These are phyloP conservation scores for Aspergillus piperis DNA, from an alignment of 2,329 filamentous ascomycete species.

Conservation along the genomic window DNA sequence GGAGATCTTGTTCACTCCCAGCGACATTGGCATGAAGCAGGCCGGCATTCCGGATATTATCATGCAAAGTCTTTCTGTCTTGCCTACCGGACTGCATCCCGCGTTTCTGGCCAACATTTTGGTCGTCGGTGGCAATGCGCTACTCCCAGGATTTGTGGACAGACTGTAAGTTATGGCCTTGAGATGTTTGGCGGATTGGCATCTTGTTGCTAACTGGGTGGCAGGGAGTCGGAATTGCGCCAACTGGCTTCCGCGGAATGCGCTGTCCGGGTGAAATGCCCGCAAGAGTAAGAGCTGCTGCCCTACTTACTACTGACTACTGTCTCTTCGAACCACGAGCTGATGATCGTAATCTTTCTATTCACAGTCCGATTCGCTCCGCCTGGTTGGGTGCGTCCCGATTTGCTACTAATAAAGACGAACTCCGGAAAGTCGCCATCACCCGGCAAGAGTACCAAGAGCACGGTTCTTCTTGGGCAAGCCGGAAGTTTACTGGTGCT, in stretches of 20 bases:
- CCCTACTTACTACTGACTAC: neutral
- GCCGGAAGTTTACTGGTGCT: conserved; percentile 64
- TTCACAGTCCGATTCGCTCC: conserved; percentile 65
- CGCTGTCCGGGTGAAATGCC: conserved; percentile 69
- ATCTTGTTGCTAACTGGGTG: conserved; percentile 21
- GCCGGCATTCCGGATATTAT: conserved; percentile 81
- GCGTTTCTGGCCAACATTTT: conserved; percentile 83
- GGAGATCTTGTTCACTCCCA: conserved; percentile 83
- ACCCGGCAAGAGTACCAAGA: conserved; percentile 91
- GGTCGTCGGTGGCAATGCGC: conserved; percentile 81
- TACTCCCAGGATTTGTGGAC: conserved; percentile 78
- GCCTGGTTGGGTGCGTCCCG: conserved; percentile 85
- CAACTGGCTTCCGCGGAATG: conserved; percentile 74
- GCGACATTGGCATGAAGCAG: conserved; percentile 81
- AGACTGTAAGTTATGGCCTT: conserved; percentile 58
- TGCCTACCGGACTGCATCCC: conserved; percentile 83
- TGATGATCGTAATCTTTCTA: conserved; percentile 9
- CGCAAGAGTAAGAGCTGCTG: conserved; percentile 56
- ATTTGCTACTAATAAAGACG: conserved; percentile 68
- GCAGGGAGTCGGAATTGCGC: conserved; percentile 66
- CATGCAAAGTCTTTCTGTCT: conserved; percentile 69
- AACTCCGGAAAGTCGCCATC: conserved; percentile 68
- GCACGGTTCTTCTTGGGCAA: conserved; percentile 73
- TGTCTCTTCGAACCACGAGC: neutral
- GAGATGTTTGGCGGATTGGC: neutral